Evolutionary conservation across 768 basidiomycete species (phyloP), one percentile per base, ranked within the genome.

Genomic region (Sarcomyxa edulis): DNA sequence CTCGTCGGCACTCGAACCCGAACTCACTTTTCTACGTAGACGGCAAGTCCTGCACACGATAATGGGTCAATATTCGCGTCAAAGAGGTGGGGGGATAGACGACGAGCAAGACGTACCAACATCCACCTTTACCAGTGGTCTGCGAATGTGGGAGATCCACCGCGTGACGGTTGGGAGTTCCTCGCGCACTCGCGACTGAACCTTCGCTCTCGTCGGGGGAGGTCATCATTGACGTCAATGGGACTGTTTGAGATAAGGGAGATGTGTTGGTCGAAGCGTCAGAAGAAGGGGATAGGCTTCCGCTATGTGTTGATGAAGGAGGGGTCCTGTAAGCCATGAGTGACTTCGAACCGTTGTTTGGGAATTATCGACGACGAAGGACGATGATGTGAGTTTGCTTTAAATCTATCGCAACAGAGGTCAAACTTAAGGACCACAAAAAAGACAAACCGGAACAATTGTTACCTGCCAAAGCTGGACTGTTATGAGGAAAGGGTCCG

Each of bases 1-100:
- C 8, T 10, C 5, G 35, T 42, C 26, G 37, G 24, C 4, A 28
- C 9, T 12, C 19, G 18, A 29, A 16, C 8, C 11, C 10, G 9
- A 19, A 56, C 71, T 45, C 50, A 88, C 86, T 70, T 89, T 90
- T 65, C 87, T 72, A 45, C 87, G 76, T 30, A 90, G 62, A 20
- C 87, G 77, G 61, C 87, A 90, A 36, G 87, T 90, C 87, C 87
- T 90, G 42, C 31, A 3, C 27, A 39, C 16, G 19, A 21, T 12
- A 21, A 35, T 42, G 47, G 37, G 40, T 35, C 29, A 38, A 27
- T 35, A 39, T 37, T n/a, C n/a, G n/a, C 43, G 39, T 31, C 31
- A 31, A 43, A 43, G 45, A 32, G 42, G 35, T 35, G 32, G 39
- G 35, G 14, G 26, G 19, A 31, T 28, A 30, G 34, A 28, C 27